Percentiles rank a stretch among this genome's conserved stretches.
These are phyloP conservation scores for Xylaria palmicola DNA, from an alignment of 495 filamentous ascomycete genomes.

Conservation along the genomic window DNA sequence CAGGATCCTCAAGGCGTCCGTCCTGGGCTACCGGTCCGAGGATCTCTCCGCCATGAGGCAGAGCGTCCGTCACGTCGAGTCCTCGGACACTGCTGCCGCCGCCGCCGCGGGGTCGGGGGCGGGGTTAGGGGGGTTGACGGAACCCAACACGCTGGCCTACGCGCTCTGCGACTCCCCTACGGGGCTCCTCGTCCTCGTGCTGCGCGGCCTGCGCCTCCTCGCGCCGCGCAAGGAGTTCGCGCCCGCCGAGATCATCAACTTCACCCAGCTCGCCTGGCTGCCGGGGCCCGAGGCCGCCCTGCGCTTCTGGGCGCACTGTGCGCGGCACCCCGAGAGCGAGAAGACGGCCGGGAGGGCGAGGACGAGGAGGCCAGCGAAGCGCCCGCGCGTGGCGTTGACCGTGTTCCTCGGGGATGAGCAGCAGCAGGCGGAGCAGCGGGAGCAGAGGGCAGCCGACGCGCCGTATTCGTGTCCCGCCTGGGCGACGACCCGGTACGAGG, in stretches of 20 bases:
- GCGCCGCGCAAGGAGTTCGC: constrained; percentile 35
- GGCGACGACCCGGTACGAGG: constrained; percentile 41
- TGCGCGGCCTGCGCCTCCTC: constrained; percentile 36
- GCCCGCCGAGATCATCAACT: constrained; percentile 42
- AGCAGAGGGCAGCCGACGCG: constrained; percentile 7
- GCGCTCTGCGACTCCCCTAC: constrained; percentile 55
- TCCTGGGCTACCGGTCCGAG: constrained; percentile 40
- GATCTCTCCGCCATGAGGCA: constrained; percentile 37
- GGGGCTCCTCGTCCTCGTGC: constrained; percentile 46
- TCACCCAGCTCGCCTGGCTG: constrained; percentile 49
- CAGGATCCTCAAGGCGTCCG: constrained; percentile 36
- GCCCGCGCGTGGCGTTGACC: constrained; percentile 42
- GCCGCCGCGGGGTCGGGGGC: constrained; percentile 18
- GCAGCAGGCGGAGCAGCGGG: not conserved
- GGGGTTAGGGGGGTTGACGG: constrained; percentile 31
- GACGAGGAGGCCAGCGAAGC: constrained; percentile 12
- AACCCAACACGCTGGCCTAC: constrained; percentile 51
- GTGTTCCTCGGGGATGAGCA: constrained; percentile 38
- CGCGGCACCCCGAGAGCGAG: constrained; percentile 27
- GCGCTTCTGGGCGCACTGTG: constrained; percentile 46
- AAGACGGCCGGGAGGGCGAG: not conserved
- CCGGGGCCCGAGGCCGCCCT: constrained; percentile 48
- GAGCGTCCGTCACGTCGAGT: constrained; percentile 9
- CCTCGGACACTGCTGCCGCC: constrained; percentile 16
- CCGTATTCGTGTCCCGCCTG: constrained; percentile 46